These are phyloP conservation scores for Paecilomyces niveus DNA, from an alignment of 2,329 filamentous ascomycete species.

Conservation along the genomic window DNA sequence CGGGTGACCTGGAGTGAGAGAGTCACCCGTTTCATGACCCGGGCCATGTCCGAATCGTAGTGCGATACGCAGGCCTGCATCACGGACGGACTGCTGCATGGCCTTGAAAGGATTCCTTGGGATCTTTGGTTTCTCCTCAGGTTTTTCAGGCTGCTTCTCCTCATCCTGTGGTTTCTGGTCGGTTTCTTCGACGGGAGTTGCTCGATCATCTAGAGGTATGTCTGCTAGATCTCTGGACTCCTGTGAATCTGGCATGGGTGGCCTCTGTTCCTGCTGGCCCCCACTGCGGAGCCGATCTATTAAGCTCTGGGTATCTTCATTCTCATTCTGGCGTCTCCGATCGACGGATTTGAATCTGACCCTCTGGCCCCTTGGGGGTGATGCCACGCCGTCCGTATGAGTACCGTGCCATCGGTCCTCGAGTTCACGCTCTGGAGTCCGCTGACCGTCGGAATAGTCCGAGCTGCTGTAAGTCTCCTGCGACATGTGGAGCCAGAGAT, in stretches of 20 bases:
- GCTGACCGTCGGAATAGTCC: not conserved
- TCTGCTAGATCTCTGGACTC: not conserved
- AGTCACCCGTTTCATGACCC: slow-evolving; percentile 14
- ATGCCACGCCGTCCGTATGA: not conserved
- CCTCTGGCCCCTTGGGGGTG: not conserved
- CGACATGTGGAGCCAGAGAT: not conserved
- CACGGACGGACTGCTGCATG: not conserved
- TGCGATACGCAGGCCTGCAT: slow-evolving; percentile 3
- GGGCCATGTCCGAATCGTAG: slow-evolving; percentile 16
- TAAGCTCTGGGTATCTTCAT: not conserved
- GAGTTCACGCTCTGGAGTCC: not conserved
- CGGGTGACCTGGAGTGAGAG: slow-evolving; percentile 16
- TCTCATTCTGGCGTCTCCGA: not conserved
- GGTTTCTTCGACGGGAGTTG: not conserved
- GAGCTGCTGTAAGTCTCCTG: not conserved
- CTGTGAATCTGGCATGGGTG: not conserved
- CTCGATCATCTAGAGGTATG: not conserved
- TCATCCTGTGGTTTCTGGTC: not conserved
- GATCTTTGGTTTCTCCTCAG: not conserved
- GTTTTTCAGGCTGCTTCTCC: not conserved
- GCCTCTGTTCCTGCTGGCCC: not conserved
- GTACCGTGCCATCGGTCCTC: not conserved
- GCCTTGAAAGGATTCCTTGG: not conserved
- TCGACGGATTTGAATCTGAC: not conserved
- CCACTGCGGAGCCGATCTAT: not conserved